Percentiles rank a stretch among this genome's conserved stretches.
These are phyloP conservation scores for Lipomyces lipofer DNA, from an alignment of 805 yeast species.

Conservation along the genomic window DNA sequence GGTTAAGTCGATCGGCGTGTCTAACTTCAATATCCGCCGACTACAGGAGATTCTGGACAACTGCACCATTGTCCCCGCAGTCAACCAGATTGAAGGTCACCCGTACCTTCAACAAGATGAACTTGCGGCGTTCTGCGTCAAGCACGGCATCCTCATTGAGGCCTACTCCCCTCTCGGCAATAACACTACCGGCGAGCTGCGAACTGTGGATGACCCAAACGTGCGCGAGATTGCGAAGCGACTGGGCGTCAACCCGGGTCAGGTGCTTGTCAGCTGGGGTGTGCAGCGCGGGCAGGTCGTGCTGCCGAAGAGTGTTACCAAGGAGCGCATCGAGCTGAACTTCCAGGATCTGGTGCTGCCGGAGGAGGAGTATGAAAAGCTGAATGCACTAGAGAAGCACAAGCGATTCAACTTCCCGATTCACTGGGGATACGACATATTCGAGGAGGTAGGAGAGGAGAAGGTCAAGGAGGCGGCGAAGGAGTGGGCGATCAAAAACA, in stretches of 20 bases:
- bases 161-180: constrained; percentile 82
- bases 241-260: constrained; percentile 51
- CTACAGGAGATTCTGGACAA: constrained; percentile 52
- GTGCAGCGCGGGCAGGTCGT: constrained; percentile 31
- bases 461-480: constrained; percentile 13
- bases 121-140: constrained; percentile 53
- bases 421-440: constrained; percentile 38
- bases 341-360: constrained; percentile 44
- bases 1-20: constrained; percentile 71
- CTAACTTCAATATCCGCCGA: constrained; percentile 62
- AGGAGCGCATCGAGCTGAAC: constrained; percentile 55
- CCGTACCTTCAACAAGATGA: constrained; percentile 68
- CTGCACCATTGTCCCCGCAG: constrained; percentile 61
- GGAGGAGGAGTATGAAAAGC: constrained; percentile 44
- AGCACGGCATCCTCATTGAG: constrained; percentile 57
- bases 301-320: constrained; percentile 52
- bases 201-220: constrained; percentile 21
- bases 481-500: constrained; percentile 7
- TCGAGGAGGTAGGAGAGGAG: constrained; percentile 30
- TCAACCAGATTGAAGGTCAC: constrained; percentile 75
- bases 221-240: constrained; percentile 60
- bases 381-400: constrained; percentile 32
- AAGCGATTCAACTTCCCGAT: constrained; percentile 37
- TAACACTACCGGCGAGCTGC: constrained; percentile 37
- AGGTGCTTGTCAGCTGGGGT: constrained; percentile 58